Base-by-base conservation (phyloP, 1,284 basidiomycete genomes). In the Rhodotorula sp. region DNA sequence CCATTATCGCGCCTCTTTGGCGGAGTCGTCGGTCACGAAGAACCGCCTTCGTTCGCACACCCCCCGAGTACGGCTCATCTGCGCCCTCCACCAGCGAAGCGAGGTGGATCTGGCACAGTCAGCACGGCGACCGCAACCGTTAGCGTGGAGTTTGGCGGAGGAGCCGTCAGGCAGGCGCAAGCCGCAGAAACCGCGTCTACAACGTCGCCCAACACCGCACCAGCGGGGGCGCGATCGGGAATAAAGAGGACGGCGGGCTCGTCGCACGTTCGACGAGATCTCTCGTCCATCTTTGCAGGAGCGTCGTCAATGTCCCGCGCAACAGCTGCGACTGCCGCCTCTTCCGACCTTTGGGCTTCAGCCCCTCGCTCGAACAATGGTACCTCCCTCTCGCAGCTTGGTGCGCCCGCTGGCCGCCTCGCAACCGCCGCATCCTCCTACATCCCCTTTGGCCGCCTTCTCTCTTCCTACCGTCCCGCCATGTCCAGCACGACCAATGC, bases 111-210 rank as follows among this genome's bases (percentile, higher is more conserved):
- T 24, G 85, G 92, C 30, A 88, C 89, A 9, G 91, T 94, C 6
- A 91, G 90, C 27, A 85, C 39, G 39, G 39, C 39, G 13, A 44
- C 90, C 1, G 93, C 90, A 46, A 92, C 91, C 0, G 92, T 96
- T 75, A 94, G 92, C 70, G 92, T 97, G 64, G 93, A 95, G 82
- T 95, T 95, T 81, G 90, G 88, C 9, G 81, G 86, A 2, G 90
- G 89, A 24, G 79, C 79, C 20, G 85, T 88, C 13, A 88, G 91
- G 4, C 52, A 60, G 27, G 63, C 63, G 1, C 54, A 61, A 1
- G 24, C 64, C 24, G 84, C 89, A 66, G 87, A 90, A 0, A 85
- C 88, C 3, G 79, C 80, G n/a, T 88, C 89, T 22, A 87, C 84
- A 5, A 10, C 56, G 13, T 58, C 56, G 3, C 56, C 44, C 5